Percentiles rank a stretch among this genome's conserved stretches.
Conservation (phyloP, 192 early-diverging fungal species). For the Coemansia sp. region DNA sequence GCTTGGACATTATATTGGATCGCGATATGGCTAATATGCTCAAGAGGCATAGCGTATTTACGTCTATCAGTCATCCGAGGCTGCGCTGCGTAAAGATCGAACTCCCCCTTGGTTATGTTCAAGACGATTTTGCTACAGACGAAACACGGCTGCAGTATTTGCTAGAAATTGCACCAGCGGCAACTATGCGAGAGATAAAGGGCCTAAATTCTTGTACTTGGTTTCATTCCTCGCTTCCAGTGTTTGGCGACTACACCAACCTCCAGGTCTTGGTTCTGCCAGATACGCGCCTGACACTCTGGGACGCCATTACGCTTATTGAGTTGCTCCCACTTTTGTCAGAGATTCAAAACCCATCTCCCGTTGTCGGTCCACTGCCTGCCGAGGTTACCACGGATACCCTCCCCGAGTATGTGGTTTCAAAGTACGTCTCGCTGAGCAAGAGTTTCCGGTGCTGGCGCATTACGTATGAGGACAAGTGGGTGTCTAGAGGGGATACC, state of each 20-base stretch:
- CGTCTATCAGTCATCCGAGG: not conserved
- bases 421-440: not conserved
- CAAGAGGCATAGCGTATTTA: conserved; percentile 4
- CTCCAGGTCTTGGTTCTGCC: not conserved
- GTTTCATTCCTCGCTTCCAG: not conserved
- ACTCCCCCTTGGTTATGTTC: not conserved
- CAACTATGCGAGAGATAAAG: not conserved
- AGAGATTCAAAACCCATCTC: not conserved
- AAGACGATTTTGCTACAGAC: not conserved
- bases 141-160: not conserved
- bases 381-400: not conserved
- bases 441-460: not conserved
- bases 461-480: not conserved
- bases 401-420: not conserved
- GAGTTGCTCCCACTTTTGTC: not conserved
- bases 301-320: not conserved
- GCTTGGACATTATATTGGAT: conserved; percentile 1
- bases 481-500: not conserved
- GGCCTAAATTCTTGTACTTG: not conserved
- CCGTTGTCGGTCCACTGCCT: not conserved
- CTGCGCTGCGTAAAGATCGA: not conserved
- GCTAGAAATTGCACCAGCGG: not conserved
- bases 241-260: not conserved
- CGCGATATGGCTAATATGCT: conserved; percentile 7
- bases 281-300: not conserved